Conservation (phyloP, 2,329 filamentous ascomycete species). For the Coniochaeta pulveracea region DNA sequence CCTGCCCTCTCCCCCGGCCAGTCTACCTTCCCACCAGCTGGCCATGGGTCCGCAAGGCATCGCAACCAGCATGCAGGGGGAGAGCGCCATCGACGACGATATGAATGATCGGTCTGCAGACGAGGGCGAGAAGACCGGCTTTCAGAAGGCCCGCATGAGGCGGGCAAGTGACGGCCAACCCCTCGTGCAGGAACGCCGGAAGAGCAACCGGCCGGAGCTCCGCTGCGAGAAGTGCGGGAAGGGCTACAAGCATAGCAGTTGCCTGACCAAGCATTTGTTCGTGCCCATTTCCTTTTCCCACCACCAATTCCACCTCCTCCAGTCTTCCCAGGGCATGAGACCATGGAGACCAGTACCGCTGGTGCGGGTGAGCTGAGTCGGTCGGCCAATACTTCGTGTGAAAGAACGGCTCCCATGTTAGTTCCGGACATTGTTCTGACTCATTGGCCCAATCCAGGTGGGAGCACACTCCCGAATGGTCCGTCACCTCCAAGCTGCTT, state of each 20-base stretch:
- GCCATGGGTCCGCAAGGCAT: slow-evolving; percentile 31
- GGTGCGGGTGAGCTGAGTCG: background rate
- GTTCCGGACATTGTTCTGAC: slow-evolving; percentile 26
- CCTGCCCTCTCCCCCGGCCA: slow-evolving; percentile 55
- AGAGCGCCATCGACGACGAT: slow-evolving; percentile 61
- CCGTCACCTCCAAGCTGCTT: slow-evolving; percentile 89
- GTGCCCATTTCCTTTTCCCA: slow-evolving; percentile 43
- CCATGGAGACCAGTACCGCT: slow-evolving; percentile 6
- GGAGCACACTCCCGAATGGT: slow-evolving; percentile 99
- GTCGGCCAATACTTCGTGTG: too few relatives aligned
- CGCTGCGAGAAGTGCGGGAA: slow-evolving; percentile 98
- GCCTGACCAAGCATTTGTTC: slow-evolving; percentile 99
- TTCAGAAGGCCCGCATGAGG: slow-evolving; percentile 38
- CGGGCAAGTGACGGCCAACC: slow-evolving; percentile 81
- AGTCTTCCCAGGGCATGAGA: slow-evolving; percentile 21
- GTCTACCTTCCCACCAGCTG: slow-evolving; percentile 50
- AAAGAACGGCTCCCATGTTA: too few relatives aligned
- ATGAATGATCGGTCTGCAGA: slow-evolving; percentile 45
- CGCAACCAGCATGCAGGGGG: slow-evolving; percentile 31
- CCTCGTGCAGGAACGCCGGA: slow-evolving; percentile 68
- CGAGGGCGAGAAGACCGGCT: slow-evolving; percentile 36
- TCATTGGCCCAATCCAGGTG: slow-evolving; percentile 54
- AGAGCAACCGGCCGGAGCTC: slow-evolving; percentile 72
- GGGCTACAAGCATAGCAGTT: slow-evolving; percentile 99
- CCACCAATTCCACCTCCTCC: slow-evolving; percentile 36